A percentile compares a stretch with the other conserved stretches of the same genome.
Evolutionary conservation across 2,329 filamentous ascomycete genomes (phyloP).

Genomic region (Fusarium pseudocircinatum): DNA sequence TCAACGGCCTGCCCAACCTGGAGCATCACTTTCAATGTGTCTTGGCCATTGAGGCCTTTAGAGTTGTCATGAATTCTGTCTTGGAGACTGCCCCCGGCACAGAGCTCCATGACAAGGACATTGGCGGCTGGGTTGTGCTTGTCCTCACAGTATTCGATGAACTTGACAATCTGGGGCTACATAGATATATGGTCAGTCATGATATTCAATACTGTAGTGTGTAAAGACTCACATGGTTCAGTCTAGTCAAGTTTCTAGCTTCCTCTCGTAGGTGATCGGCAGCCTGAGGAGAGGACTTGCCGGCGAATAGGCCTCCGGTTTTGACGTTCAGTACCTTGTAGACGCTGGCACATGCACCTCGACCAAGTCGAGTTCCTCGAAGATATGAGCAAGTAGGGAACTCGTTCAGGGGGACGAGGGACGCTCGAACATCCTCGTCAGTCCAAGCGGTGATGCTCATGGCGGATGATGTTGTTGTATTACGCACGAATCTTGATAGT

Average conservation of each 20-base stretch:
- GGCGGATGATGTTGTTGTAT: not conserved
- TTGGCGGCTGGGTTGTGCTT: slow-evolving; percentile 11
- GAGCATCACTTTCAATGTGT: slow-evolving; percentile 32
- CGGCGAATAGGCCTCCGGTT: slow-evolving; percentile 44
- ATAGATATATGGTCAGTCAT: not conserved
- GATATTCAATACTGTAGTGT: not conserved
- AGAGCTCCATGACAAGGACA: slow-evolving; percentile 47
- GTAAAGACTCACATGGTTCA: slow-evolving; percentile 41
- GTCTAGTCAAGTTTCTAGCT: slow-evolving; percentile 29
- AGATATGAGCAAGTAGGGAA: slow-evolving; percentile 36
- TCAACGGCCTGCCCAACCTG: slow-evolving; percentile 42
- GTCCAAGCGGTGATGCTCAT: slow-evolving; percentile 27
- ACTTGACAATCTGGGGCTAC: slow-evolving; percentile 44
- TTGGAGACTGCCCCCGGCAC: slow-evolving; percentile 43
- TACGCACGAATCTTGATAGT: not conserved
- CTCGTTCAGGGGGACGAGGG: slow-evolving; percentile 13
- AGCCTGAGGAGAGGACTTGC: slow-evolving; percentile 40
- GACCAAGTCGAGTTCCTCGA: slow-evolving; percentile 40
- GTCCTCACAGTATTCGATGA: slow-evolving; percentile 43
- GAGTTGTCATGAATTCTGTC: slow-evolving; percentile 37
- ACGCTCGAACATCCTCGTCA: slow-evolving; percentile 24
- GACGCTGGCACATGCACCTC: slow-evolving; percentile 43
- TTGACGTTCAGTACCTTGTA: slow-evolving; percentile 42
- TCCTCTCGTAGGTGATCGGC: slow-evolving; percentile 39
- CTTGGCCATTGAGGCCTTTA: slow-evolving; percentile 20